These are phyloP conservation scores for Rhododendron williamsianum DNA, from an alignment of 148 eudicot genomes.

Conservation along the genomic window DNA sequence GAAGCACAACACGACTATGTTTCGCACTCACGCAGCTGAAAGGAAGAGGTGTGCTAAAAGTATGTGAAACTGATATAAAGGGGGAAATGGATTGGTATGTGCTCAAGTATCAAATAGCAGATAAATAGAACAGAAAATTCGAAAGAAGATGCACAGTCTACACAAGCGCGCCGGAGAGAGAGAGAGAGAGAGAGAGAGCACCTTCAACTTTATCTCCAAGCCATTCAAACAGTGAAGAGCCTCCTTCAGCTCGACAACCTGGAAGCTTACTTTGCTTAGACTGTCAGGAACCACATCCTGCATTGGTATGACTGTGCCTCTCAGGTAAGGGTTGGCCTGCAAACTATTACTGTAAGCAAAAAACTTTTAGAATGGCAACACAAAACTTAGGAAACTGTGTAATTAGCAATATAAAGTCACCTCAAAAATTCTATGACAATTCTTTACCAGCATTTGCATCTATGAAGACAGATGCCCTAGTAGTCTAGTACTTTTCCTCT, in stretches of 20 bases:
- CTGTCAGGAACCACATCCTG: conserved; percentile 26
- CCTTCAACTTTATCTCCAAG: conserved; percentile 53
- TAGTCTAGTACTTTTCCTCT: background rate
- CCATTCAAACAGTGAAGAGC: conserved; percentile 36
- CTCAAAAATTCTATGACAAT: background rate
- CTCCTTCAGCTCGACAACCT: conserved; percentile 33
- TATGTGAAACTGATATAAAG: too few species aligned
- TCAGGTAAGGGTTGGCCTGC: conserved; percentile 37
- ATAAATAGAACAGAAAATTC: background rate
- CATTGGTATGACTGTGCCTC: conserved; percentile 34
- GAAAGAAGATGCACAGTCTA: background rate
- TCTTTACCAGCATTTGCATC: background rate
- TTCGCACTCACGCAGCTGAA: background rate
- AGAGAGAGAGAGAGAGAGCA: conserved; percentile 12
- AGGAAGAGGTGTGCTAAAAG: background rate
- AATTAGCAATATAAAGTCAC: background rate
- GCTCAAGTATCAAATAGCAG: background rate
- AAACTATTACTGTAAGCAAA: conserved; percentile 18
- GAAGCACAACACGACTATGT: background rate
- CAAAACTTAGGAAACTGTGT: background rate
- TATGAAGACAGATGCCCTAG: background rate
- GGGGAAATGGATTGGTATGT: background rate
- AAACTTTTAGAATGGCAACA: conserved; percentile 9
- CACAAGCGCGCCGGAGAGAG: background rate
- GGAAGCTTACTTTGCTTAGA: conserved; percentile 13